Percentiles rank a stretch among this genome's conserved stretches.
These are phyloP conservation scores for Xenoacremonium recifei DNA, from an alignment of 2,329 filamentous ascomycete species.

Conservation along the genomic window DNA sequence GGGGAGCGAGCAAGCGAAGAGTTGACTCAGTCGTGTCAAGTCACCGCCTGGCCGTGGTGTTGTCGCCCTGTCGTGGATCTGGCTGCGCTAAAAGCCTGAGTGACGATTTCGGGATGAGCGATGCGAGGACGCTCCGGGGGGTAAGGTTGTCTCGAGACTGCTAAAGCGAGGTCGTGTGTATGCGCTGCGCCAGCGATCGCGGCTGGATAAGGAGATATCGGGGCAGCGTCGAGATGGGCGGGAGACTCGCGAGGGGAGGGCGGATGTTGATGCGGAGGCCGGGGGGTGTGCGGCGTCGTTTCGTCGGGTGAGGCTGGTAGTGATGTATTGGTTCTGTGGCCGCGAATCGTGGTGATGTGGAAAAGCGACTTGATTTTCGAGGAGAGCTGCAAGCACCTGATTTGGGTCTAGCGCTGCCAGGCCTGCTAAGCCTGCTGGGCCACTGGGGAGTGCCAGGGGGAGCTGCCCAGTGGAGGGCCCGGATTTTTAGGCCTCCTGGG, in stretches of 20 bases:
- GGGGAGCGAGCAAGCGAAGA: slow-evolving; percentile 26
- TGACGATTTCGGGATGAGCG: slow-evolving; percentile 6
- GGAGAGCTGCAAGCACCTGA: slow-evolving; percentile 28
- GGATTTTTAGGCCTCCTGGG: slow-evolving; percentile 14
- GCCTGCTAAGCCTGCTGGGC: too few relatives aligned
- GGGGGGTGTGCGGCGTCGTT: too few relatives aligned
- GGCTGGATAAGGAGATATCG: slow-evolving; percentile 15
- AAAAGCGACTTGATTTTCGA: slow-evolving; percentile 27
- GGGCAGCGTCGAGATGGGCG: slow-evolving; percentile 9
- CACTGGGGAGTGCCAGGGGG: too few relatives aligned
- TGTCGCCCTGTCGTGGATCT: slow-evolving; percentile 8
- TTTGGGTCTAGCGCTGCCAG: slow-evolving; percentile 35
- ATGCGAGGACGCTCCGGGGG: slow-evolving; percentile 5
- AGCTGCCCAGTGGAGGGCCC: slow-evolving; percentile 8
- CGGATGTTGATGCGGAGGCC: slow-evolving; percentile 14
- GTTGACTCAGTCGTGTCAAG: slow-evolving; percentile 23
- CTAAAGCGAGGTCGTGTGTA: too few relatives aligned
- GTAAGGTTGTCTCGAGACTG: too few relatives aligned
- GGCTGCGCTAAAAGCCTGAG: slow-evolving; percentile 18
- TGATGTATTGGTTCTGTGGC: slow-evolving; percentile 11
- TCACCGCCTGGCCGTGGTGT: slow-evolving; percentile 16
- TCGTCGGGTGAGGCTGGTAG: slow-evolving; percentile 14
- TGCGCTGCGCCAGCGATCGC: slow-evolving; percentile 21
- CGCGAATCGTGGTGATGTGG: slow-evolving; percentile 24
- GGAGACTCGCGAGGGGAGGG: slow-evolving; percentile 14